Evolutionary conservation across 176 grass and related monocot species (phyloP), one percentile per base, ranked within the genome.

Genomic region (Metroxylon sagu): DNA sequence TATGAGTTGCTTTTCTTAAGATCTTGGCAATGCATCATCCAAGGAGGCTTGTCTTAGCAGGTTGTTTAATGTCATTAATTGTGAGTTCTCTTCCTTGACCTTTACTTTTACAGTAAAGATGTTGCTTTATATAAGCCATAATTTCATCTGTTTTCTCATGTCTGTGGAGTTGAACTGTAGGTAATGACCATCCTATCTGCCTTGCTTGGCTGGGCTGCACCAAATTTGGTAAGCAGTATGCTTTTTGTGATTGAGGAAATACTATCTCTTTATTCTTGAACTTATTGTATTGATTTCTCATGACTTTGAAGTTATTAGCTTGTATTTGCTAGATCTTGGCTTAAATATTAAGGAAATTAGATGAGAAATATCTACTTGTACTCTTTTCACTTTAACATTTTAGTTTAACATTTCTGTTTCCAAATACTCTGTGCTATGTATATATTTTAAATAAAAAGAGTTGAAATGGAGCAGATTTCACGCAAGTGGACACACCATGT

Each of bases 21-120:
- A 92, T 98, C 69, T 76, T 98, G 69, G 93, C 93, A 57, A 98
- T 98, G 93, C 75, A 87, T 18, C 63, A 98, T 81, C 87, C 93
- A 3, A 80, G 93, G 67, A 91, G 76, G 61, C 76, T 92, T 8
- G 93, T 98, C 59, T 77, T 98, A 60, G 28, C 84, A 49, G 93
- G 93, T 49, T 92, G 87, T 71, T 62, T 98, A 63, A 30, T 54
- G 4, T 70, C 93, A 56, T 69, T 88, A 71, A 80, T 57, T 79
- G 93, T 98, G 76, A 98, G 87, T 74, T 53, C 61, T 59, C 15
- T 39, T 58, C 57, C 5, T 75, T 18, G 5, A 59, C 65, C 50
- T 8, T 31, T 8, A 19, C 35, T 19, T 79, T 18, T 63, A 39
- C 6, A 50, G 4, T 8, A 26, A 5, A 53, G n/a, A 16, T 63